phyloP scores from a whole-genome alignment of 768 basidiomycete genomes.

The Strobilomyces dryophilus region DNA sequence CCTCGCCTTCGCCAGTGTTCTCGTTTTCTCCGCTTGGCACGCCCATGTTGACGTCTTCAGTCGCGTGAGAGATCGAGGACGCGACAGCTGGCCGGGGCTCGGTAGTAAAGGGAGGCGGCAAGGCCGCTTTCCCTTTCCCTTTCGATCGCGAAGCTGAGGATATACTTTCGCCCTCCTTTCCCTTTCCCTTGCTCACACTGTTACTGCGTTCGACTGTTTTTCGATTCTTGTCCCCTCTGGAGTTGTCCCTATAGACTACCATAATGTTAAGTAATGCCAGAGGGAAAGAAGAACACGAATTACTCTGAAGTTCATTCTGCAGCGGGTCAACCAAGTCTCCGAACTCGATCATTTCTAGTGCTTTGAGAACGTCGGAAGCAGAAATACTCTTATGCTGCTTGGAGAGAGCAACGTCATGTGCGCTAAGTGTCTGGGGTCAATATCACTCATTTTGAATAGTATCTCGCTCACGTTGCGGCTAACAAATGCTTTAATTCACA shows the following conservation, averaged over 20 bases:
- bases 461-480: conserved; percentile 44
- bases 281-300: background rate
- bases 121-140: conserved; percentile 30
- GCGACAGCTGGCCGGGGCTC: conserved; percentile 27
- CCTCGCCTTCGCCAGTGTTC: conserved; percentile 35
- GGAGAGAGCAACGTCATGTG: conserved; percentile 82
- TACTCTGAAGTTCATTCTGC: conserved; percentile 62
- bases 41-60: conserved; percentile 22
- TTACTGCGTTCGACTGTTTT: conserved; percentile 28
- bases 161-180: conserved; percentile 30
- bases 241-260: conserved; percentile 60
- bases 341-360: conserved; percentile 75
- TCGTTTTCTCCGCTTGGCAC: conserved; percentile 25
- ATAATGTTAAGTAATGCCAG: background rate
- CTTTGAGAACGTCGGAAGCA: conserved; percentile 86
- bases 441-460: background rate
- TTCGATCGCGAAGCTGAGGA: conserved; percentile 26
- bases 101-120: conserved; percentile 28
- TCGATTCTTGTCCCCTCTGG: conserved; percentile 56
- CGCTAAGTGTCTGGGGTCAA: conserved; percentile 40
- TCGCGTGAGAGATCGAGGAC: conserved; percentile 24
- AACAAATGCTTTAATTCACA: conserved; percentile 1
- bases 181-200: conserved; percentile 27
- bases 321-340: conserved; percentile 63
- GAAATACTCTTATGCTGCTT: conserved; percentile 87